Evolutionary conservation across 352 stramenopile genomes (phyloP).

Genomic region (Phytophthora hibernalis): DNA sequence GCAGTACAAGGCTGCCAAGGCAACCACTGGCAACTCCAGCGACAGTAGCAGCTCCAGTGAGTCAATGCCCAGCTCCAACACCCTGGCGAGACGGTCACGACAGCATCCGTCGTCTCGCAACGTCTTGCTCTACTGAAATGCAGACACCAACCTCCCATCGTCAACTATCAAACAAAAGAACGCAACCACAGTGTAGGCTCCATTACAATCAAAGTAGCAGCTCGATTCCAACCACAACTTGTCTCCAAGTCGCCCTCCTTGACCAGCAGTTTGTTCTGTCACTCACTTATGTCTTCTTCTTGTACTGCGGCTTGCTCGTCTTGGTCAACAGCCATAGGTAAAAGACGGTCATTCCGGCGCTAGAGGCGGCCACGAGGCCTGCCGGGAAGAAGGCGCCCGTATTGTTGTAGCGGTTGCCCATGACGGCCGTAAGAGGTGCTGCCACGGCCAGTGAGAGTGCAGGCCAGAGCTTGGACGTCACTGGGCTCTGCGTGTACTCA

Average conservation of each 20-base stretch:
- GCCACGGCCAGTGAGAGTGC: conserved; percentile 74
- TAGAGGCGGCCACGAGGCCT: conserved; percentile 66
- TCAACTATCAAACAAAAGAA: conserved; percentile 9
- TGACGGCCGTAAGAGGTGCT: conserved; percentile 70
- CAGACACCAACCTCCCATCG: not conserved
- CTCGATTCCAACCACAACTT: conserved; percentile 1
- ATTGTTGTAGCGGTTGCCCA: conserved; percentile 80
- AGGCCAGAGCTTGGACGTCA: conserved; percentile 85
- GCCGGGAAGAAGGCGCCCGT: conserved; percentile 79
- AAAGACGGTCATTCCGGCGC: conserved; percentile 81
- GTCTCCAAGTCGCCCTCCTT: not conserved
- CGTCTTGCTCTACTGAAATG: conserved; percentile 25
- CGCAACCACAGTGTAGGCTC: not conserved
- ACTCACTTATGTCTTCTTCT: conserved; percentile 61
- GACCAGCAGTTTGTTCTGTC: conserved; percentile 7
- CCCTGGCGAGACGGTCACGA: conserved; percentile 11
- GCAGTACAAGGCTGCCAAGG: conserved; percentile 64
- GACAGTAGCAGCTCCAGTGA: conserved; percentile 22
- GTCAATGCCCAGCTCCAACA: not conserved
- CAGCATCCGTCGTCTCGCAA: conserved; percentile 19
- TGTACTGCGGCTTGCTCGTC: conserved; percentile 80
- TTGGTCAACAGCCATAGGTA: conserved; percentile 79
- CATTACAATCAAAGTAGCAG: conserved; percentile 7
- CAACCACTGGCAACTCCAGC: conserved; percentile 6
- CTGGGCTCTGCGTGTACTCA: conserved; percentile 82